Base-by-base conservation (phyloP, 2,329 filamentous ascomycete species). In the Aspergillus floridensis region DNA sequence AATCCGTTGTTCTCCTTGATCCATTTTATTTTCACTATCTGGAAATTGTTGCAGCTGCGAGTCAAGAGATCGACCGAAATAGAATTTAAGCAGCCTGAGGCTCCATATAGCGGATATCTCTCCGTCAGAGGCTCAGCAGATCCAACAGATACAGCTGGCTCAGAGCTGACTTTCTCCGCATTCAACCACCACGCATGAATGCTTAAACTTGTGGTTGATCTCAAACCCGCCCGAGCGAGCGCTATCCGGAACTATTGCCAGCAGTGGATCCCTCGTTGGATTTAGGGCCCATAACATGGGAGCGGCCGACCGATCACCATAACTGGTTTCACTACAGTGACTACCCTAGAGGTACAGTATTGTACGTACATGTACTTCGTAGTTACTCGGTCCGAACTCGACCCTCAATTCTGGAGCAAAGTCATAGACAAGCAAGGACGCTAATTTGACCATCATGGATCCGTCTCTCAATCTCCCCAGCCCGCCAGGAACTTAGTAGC, bases 181-280 rank as follows among this genome's bases (percentile, higher is more conserved):
- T 57, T 14, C 47, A 53, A 48, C 54, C 51, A 58, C 11, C 52
- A 46, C 52, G 54, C 53, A 59, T 57, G 41, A 59, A 60, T 60
- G 60, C 60, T 59, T 60, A 62, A 29, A 53, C 58, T 49, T 38
- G 41, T 44, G 49, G 44, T 21, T 55, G 47, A 59, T 55, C 57
- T 35, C 24, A 54, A 51, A 53, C n/a, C 46, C 26, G 51, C 52
- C 56, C 55, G 49, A 47, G 54, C 52, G 49, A 63, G 57, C 60
- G 49, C 61, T 62, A 63, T 60, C 61, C 60, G 53, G 59, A 63
- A 63, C 61, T 61, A 65, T 65, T 65, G 59, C 50, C 29, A 35
- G 38, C 56, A 26, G 62, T 64, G 62, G 62, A 60, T 50, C 60
- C 49, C 49, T 57, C 16, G 56, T 46, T 55, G 50, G 49, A 57